Base-by-base conservation (phyloP, 192 early-diverging fungal species). In the Coemansia sp. region DNA sequence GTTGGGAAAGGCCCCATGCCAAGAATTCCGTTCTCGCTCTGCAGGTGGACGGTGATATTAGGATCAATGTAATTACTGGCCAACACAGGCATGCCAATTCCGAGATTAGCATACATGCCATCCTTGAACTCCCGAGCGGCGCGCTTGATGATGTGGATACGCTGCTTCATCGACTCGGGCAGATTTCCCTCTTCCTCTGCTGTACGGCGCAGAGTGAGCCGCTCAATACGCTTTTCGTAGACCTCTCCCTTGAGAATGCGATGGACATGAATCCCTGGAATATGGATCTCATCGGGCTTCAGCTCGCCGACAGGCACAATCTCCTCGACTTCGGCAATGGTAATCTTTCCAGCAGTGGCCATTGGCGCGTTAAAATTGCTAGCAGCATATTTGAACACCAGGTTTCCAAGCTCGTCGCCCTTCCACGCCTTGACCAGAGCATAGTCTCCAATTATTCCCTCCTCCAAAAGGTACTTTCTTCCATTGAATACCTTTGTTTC, bases 381-480 rank as follows among this genome's bases (percentile, higher is more conserved):
- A 54, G 87, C 88, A 0, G 89, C 83, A 22, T 86, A 83, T 69
- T 77, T 84, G 81, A 90, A 91, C 18, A 90, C 73, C 25, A 90
- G 68, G 73, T 92, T 92, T 28, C 89, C 89, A n/a, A 86, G 81
- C 54, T 81, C 83, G 65, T 92, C 89, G 18, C 83, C 91, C 81
- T 92, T 92, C 89, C 88, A 92, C n/a, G 91, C 91, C 78, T 92
- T 92, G 65, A 92, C 83, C 14, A 92, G 71, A 0, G 88, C 83
- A 76, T 79, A 89, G 69, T 92, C 89, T 18, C 91, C 91, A 0
- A 75, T 77, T 27, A 92, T 91, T 8, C 87, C 84, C 67, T 90
- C 85, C 68, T 92, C 90, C 83, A 92, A 85, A n/a, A 92, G 73
- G 66, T 90, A 90, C 53, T 85, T 83, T 48, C 82, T 74, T 6